Conservation (phyloP, 257 asterid genomes). For the Ajuga chamaepitys region DNA sequence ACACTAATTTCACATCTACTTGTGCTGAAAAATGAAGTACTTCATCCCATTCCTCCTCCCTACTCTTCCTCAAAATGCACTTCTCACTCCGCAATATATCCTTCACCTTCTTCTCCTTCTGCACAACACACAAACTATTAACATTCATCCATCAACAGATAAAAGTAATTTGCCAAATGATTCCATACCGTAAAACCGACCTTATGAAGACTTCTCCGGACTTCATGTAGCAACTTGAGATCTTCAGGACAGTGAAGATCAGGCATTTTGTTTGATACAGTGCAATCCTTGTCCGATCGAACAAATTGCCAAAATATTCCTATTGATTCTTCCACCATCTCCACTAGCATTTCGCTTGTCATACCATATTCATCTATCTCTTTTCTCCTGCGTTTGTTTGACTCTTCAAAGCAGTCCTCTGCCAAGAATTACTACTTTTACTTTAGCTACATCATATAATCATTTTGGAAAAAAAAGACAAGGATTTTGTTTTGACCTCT, state of each 20-base stretch:
- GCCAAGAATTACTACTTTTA: constrained; percentile 1
- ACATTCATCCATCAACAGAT: neutral
- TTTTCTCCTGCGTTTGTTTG: constrained; percentile 26
- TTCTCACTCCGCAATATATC: constrained; percentile 56
- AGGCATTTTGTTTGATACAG: constrained; percentile 13
- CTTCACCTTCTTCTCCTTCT: constrained; percentile 79
- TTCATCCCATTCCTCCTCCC: constrained; percentile 48
- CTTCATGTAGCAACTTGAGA: constrained; percentile 41
- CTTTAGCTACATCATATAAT: neutral
- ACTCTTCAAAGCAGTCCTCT: constrained; percentile 53
- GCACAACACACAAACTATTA: constrained; percentile 10
- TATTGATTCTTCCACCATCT: constrained; percentile 79
- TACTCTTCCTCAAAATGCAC: constrained; percentile 50
- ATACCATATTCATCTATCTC: constrained; percentile 35
- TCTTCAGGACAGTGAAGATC: constrained; percentile 41
- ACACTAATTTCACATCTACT: constrained; percentile 74
- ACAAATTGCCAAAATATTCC: constrained; percentile 78
- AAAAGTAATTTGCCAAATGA: neutral
- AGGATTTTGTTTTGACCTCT: constrained; percentile 31
- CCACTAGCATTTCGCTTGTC: constrained; percentile 70
- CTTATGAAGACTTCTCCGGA: constrained; percentile 55
- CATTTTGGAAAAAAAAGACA: neutral
- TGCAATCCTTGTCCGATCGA: constrained; percentile 64
- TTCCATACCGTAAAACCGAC: constrained; percentile 22
- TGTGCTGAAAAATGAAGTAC: constrained; percentile 67